phyloP scores from a whole-genome alignment of 2,329 filamentous ascomycete genomes.

The Huntiella bhutanensis region DNA sequence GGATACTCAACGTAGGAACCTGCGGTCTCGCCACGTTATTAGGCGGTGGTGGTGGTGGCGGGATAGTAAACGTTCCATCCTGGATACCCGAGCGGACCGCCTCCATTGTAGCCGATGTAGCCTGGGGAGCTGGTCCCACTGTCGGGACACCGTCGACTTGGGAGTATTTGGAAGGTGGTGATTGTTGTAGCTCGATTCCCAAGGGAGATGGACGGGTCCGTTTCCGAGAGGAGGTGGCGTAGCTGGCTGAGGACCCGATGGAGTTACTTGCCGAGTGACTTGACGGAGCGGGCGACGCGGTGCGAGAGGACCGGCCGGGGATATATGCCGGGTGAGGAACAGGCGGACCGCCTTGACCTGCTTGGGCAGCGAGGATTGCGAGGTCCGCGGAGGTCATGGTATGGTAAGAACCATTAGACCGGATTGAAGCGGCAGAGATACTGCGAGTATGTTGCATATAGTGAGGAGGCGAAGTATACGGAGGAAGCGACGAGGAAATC shows the following conservation, averaged over 20 bases:
- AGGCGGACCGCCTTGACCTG: constrained; percentile 5
- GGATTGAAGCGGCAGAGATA: constrained; percentile 16
- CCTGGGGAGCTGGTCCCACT: neutral
- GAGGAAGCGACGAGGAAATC: neutral
- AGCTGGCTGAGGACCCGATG: constrained; percentile 29
- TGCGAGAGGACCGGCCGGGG: constrained; percentile 18
- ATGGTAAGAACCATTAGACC: constrained; percentile 9
- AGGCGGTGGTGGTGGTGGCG: constrained; percentile 16
- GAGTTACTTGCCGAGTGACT: constrained; percentile 4
- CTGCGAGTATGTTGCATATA: neutral
- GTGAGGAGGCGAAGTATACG: neutral
- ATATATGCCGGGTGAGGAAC: constrained; percentile 33
- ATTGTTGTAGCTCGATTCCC: neutral
- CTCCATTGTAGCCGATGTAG: neutral
- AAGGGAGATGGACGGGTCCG: constrained; percentile 11
- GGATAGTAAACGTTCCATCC: constrained; percentile 11
- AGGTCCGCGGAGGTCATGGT: constrained; percentile 20
- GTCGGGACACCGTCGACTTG: neutral
- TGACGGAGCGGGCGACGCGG: constrained; percentile 10
- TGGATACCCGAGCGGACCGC: constrained; percentile 2
- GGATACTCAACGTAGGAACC: constrained; percentile 20
- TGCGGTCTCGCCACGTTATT: constrained; percentile 7
- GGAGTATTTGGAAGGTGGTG: neutral
- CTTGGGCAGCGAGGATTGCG: constrained; percentile 15
- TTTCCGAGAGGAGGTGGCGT: constrained; percentile 20